A percentile compares a stretch with the other conserved stretches of the same genome.
These are phyloP conservation scores for Taxillus chinensis DNA, from an alignment of 164 flowering plant genomes.

Conservation along the genomic window DNA sequence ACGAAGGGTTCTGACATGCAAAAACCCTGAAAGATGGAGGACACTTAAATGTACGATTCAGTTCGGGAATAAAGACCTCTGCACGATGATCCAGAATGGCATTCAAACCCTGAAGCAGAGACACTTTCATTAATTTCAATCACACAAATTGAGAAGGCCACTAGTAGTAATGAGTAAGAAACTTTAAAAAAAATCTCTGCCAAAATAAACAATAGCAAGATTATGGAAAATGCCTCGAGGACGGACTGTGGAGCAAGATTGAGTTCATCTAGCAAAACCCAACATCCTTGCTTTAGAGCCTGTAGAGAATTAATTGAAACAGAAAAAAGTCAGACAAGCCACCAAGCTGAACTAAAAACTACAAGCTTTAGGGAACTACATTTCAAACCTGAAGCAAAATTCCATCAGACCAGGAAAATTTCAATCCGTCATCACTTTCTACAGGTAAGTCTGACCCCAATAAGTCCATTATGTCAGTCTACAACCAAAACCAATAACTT, in stretches of 20 bases:
- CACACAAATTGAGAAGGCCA: too few relatives aligned
- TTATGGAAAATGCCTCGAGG: conserved; percentile 45
- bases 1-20: conserved; percentile 96
- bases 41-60: conserved; percentile 63
- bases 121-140: background rate
- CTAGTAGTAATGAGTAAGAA: background rate
- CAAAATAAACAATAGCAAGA: background rate
- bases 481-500: conserved; percentile 10
- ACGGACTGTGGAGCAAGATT: conserved; percentile 99
- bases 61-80: conserved; percentile 92
- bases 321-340: background rate
- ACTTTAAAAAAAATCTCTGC: background rate
- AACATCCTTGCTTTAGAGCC: conserved; percentile 84
- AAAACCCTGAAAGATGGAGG: conserved; percentile 84
- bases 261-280: conserved; percentile 97
- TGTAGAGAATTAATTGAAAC: conserved; percentile 15
- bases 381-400: conserved; percentile 75
- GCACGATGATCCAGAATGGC: conserved; percentile 95
- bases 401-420: conserved; percentile 99
- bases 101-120: conserved; percentile 68
- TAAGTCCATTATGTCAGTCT: conserved; percentile 97
- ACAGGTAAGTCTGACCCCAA: conserved; percentile 94
- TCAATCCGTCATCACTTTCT: conserved; percentile 72
- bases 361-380: conserved; percentile 1
- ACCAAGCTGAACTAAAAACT: background rate